These are phyloP conservation scores for Lentinula guzmanii DNA, from an alignment of 768 basidiomycete genomes.

Conservation along the genomic window DNA sequence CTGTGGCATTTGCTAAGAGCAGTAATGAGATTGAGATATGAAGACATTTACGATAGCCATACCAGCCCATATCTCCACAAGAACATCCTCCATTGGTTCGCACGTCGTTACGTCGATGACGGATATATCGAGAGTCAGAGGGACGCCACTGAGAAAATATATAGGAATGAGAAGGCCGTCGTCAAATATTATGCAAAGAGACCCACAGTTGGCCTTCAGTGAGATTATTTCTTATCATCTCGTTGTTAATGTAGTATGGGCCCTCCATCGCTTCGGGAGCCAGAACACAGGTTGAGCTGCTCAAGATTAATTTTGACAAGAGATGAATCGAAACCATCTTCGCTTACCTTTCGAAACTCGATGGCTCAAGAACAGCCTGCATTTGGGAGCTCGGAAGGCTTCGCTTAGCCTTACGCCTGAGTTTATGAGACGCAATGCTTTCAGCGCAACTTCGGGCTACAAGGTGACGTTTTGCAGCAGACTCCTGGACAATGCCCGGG, in stretches of 20 bases:
- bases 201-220: slow-evolving; percentile 18
- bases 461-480: not conserved
- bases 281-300: slow-evolving; percentile 7
- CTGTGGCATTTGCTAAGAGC: slow-evolving; percentile 19
- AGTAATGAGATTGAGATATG: not conserved
- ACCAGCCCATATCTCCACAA: slow-evolving; percentile 31
- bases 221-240: slow-evolving; percentile 19
- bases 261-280: slow-evolving; percentile 17
- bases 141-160: slow-evolving; percentile 23
- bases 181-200: not conserved
- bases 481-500: not conserved
- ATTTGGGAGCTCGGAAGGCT: not conserved
- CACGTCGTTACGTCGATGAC: slow-evolving; percentile 31
- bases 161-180: not conserved
- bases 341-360: not conserved
- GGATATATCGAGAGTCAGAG: slow-evolving; percentile 28
- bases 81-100: slow-evolving; percentile 24
- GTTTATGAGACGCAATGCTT: not conserved
- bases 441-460: not conserved
- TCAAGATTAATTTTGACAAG: not conserved
- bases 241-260: slow-evolving; percentile 22
- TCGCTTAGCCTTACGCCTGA: not conserved
- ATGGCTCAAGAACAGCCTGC: not conserved
- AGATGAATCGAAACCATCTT: not conserved
- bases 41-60: not conserved